phyloP scores from a whole-genome alignment of 2,329 filamentous ascomycete species.

The Fusarium sp. region DNA sequence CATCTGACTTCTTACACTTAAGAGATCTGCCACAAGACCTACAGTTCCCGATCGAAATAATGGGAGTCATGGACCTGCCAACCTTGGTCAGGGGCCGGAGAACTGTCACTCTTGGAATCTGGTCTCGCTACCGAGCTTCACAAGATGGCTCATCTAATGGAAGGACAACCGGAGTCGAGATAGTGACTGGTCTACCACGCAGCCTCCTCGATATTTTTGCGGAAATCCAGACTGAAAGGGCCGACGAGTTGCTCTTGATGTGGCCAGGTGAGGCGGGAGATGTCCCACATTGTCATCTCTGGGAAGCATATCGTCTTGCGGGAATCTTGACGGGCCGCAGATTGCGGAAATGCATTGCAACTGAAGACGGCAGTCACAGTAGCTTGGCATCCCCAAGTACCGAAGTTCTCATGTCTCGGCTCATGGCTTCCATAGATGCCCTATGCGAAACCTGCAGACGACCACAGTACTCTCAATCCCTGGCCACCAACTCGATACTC shows the following conservation, averaged over 20 bases:
- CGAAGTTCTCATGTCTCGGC: slow-evolving; percentile 39
- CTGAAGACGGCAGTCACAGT: not conserved
- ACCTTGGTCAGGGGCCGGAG: slow-evolving; percentile 34
- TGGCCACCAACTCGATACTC: slow-evolving; percentile 43
- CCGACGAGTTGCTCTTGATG: slow-evolving; percentile 31
- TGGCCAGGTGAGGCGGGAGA: slow-evolving; percentile 46
- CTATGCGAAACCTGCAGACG: slow-evolving; percentile 28
- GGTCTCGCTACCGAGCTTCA: slow-evolving; percentile 13
- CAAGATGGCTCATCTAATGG: slow-evolving; percentile 4
- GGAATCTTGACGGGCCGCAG: slow-evolving; percentile 41
- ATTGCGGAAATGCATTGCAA: not conserved
- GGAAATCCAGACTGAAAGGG: slow-evolving; percentile 18
- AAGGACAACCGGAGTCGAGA: slow-evolving; percentile 34
- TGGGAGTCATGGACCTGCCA: slow-evolving; percentile 39
- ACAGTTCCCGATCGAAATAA: slow-evolving; percentile 20
- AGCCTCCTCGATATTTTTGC: slow-evolving; percentile 45
- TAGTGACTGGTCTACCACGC: slow-evolving; percentile 44
- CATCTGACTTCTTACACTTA: not conserved
- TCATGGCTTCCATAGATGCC: slow-evolving; percentile 44
- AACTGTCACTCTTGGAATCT: slow-evolving; percentile 24
- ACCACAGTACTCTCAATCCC: slow-evolving; percentile 25
- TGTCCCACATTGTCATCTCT: slow-evolving; percentile 45
- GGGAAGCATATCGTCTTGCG: slow-evolving; percentile 45
- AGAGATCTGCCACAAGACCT: slow-evolving; percentile 3
- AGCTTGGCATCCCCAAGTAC: not conserved